These are phyloP conservation scores for Auriculariales sp. DNA, from an alignment of 768 basidiomycete genomes.

Conservation along the genomic window DNA sequence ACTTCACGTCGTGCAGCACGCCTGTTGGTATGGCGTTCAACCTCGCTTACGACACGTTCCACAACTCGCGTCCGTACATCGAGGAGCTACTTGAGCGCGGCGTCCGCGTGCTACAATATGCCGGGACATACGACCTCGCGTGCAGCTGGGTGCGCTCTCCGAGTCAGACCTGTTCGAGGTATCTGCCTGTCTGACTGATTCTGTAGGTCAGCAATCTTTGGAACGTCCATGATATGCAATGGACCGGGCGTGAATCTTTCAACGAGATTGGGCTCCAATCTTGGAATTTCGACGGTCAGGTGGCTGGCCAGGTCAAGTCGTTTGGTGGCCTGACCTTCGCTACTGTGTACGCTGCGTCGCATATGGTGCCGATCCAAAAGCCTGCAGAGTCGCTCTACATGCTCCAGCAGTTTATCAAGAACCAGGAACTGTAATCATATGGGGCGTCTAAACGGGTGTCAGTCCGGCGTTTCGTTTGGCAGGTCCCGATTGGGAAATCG, in stretches of 20 bases:
- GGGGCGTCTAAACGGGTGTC: no score
- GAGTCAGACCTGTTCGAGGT: no score
- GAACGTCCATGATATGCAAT: constrained; percentile 40
- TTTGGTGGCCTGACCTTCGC: neutral
- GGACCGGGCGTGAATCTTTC: constrained; percentile 38
- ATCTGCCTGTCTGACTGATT: neutral
- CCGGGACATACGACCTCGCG: constrained; percentile 11
- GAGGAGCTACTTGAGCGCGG: neutral
- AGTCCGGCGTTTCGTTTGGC: no score
- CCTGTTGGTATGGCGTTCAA: constrained; percentile 36
- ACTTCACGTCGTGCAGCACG: constrained; percentile 25
- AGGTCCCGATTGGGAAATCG: no score
- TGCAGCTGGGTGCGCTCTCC: constrained; percentile 33
- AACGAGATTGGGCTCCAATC: constrained; percentile 30
- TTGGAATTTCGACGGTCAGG: constrained; percentile 47
- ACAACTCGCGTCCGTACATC: neutral
- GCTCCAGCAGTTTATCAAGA: constrained; percentile 33
- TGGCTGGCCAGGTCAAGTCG: constrained; percentile 10
- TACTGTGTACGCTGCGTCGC: constrained; percentile 11
- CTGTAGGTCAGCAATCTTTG: neutral
- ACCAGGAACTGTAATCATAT: constrained; percentile 7
- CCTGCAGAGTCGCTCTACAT: constrained; percentile 37
- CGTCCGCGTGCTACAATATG: neutral
- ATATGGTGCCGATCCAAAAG: constrained; percentile 47
- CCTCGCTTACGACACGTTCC: constrained; percentile 17